Conservation (phyloP, 2,329 filamentous ascomycete genomes). For the Colletotrichum sp. region DNA sequence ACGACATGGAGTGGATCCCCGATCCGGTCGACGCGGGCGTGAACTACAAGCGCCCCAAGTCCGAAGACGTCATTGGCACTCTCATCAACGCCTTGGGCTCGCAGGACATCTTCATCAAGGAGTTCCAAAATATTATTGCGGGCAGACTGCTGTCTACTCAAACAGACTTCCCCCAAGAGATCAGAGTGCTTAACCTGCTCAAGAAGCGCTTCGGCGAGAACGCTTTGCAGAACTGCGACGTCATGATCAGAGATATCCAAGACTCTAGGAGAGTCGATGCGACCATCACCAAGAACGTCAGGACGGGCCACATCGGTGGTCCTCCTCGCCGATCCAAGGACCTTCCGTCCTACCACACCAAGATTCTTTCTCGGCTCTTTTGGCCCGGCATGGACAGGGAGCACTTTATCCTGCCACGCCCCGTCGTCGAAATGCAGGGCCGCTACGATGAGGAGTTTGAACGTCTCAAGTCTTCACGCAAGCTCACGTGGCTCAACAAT, state of each 20-base stretch:
- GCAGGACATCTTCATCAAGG: constrained; percentile 87
- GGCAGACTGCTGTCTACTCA: constrained; percentile 76
- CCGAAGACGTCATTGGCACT: constrained; percentile 89
- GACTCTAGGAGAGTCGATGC: constrained; percentile 80
- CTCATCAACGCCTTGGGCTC: constrained; percentile 87
- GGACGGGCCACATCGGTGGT: constrained; percentile 18
- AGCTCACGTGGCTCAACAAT: constrained; percentile 86
- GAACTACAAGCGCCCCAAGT: constrained; percentile 88
- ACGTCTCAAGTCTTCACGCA: constrained; percentile 79
- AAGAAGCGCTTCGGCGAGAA: constrained; percentile 88
- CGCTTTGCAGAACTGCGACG: constrained; percentile 89
- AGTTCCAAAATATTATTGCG: constrained; percentile 88
- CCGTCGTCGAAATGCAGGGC: constrained; percentile 65
- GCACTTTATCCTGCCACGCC: constrained; percentile 66
- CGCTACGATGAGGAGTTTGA: constrained; percentile 80
- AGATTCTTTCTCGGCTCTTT: constrained; percentile 90
- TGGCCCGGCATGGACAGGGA: constrained; percentile 85
- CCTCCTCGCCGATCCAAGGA: constrained; percentile 22
- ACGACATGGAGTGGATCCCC: constrained; percentile 92
- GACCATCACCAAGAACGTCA: constrained; percentile 58
- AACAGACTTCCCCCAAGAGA: constrained; percentile 76
- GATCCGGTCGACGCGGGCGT: constrained; percentile 92
- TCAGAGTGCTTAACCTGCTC: constrained; percentile 82
- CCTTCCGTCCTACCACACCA: constrained; percentile 67
- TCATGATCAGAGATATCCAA: constrained; percentile 93